Evolutionary conservation across 345 rosid species (phyloP).

Genomic region (Draba incana): DNA sequence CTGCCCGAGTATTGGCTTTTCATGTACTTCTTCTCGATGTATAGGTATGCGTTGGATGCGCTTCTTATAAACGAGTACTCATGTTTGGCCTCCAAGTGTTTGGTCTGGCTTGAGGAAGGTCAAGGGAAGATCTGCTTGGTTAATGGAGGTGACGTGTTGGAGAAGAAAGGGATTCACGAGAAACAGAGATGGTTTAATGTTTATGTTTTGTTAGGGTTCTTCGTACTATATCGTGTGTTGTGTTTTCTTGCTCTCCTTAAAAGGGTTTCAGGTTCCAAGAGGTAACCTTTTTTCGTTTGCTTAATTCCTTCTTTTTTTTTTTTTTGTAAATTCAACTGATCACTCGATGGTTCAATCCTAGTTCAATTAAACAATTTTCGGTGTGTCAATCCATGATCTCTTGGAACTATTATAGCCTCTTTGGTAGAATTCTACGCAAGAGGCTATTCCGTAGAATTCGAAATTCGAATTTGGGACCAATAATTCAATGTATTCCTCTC

Average conservation of each 20-base stretch:
- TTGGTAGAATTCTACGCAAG: no score
- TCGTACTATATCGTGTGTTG: conserved; percentile 75
- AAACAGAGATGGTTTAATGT: conserved; percentile 73
- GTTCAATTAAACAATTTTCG: neutral
- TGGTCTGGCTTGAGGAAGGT: conserved; percentile 71
- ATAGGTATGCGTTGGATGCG: conserved; percentile 87
- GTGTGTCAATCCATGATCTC: neutral
- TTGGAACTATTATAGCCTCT: neutral
- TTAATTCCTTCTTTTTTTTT: neutral
- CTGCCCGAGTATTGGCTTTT: conserved; percentile 90
- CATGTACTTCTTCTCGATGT: conserved; percentile 95
- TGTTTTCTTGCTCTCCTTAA: conserved; percentile 73
- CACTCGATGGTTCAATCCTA: neutral
- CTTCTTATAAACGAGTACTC: conserved; percentile 88
- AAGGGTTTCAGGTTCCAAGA: conserved; percentile 78
- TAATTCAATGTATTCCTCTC: conserved; percentile 31
- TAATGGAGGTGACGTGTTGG: conserved; percentile 72
- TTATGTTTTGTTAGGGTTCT: conserved; percentile 78
- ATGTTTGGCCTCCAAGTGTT: conserved; percentile 69
- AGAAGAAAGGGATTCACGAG: conserved; percentile 66
- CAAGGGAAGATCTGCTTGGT: conserved; percentile 60
- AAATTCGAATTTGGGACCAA: neutral
- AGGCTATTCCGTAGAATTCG: no score
- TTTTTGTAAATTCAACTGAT: conserved; percentile 5
- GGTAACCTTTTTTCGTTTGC: conserved; percentile 36